Base-by-base conservation (phyloP, 164 flowering plant genomes). In the Piper longum region DNA sequence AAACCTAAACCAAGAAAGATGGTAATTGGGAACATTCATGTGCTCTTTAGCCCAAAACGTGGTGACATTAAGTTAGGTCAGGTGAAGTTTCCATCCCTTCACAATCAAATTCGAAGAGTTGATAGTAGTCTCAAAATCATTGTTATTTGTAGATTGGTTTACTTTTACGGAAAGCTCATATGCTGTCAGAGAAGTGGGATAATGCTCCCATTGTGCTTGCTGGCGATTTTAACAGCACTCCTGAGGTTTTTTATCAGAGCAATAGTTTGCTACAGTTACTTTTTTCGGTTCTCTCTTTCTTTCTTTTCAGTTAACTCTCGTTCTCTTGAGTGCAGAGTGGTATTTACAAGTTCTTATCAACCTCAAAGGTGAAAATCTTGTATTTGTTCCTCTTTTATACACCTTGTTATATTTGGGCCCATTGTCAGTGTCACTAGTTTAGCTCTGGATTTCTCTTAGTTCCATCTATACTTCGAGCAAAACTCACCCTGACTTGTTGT, bases 61-160 rank as follows among this genome's bases (percentile, higher is more conserved):
- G 98, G 96, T 73, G 95, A 91, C 65, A 79, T 91, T 74, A 88
- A 91, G 71, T 76, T 91, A 55, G 98, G 96, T 19, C 98, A 91
- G 88, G 96, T 90, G 82, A 40, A 57, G 58, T 41, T 52, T 55
- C 7, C 19, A 14, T 18, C 48, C 48, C 48, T 11, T 44, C 48
- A 6, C 48, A 0, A 1, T 5, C 64, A 44, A 7, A 57, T 57
- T 8, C 59, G 4, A 57, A 18, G 36, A 26, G 13, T 57, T 26
- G 26, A 44, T 5, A 44, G 48, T 44, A 5, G 7, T 44, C 59
- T 57, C 39, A 4, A n/a, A 39, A 57, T 43, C 43, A 36, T 42
- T 61, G 43, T 16, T 61, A 9, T 18, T 16, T 61, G 16, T 57
- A 90, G 97, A 73, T 85, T 36, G 74, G 96, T 56, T 16, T 88